Conservation (phyloP, 2,329 filamentous ascomycete species). For the Scorias spongiosa region DNA sequence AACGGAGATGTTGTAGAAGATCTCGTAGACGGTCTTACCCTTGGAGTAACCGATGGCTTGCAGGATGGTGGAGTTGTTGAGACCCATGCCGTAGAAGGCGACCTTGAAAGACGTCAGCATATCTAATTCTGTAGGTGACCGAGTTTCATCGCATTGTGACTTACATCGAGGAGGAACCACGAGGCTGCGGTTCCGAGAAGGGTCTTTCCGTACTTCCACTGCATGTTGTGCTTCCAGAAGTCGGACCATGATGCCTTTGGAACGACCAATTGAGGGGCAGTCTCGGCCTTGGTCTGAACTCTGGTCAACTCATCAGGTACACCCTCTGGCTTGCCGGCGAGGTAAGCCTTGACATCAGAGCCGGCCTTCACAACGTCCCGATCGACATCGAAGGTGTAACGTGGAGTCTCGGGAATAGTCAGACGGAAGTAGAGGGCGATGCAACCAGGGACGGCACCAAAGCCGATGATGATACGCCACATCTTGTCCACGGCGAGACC, state of each 20-base stretch:
- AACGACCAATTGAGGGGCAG: conserved; percentile 40
- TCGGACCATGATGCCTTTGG: conserved; percentile 59
- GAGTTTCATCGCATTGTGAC: neutral
- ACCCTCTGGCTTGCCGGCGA: conserved; percentile 47
- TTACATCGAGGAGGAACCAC: conserved; percentile 64
- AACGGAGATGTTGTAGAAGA: conserved; percentile 57
- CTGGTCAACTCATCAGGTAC: conserved; percentile 51
- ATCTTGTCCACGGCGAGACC: conserved; percentile 67
- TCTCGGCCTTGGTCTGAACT: conserved; percentile 40
- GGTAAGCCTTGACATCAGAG: conserved; percentile 61
- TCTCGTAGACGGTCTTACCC: conserved; percentile 49
- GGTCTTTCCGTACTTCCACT: conserved; percentile 56
- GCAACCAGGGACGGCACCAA: conserved; percentile 65
- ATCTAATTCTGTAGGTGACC: no score
- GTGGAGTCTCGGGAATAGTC: conserved; percentile 75
- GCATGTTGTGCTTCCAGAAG: conserved; percentile 54
- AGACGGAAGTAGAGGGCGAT: conserved; percentile 75
- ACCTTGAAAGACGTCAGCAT: neutral
- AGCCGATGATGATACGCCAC: conserved; percentile 70
- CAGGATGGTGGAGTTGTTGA: conserved; percentile 64
- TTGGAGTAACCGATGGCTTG: conserved; percentile 57
- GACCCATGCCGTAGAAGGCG: conserved; percentile 39
- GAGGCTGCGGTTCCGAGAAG: conserved; percentile 68
- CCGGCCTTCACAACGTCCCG: conserved; percentile 60
- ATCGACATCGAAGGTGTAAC: conserved; percentile 72